Base-by-base conservation (phyloP, 495 filamentous ascomycete genomes). In the Pseudotulostoma volvatum region DNA sequence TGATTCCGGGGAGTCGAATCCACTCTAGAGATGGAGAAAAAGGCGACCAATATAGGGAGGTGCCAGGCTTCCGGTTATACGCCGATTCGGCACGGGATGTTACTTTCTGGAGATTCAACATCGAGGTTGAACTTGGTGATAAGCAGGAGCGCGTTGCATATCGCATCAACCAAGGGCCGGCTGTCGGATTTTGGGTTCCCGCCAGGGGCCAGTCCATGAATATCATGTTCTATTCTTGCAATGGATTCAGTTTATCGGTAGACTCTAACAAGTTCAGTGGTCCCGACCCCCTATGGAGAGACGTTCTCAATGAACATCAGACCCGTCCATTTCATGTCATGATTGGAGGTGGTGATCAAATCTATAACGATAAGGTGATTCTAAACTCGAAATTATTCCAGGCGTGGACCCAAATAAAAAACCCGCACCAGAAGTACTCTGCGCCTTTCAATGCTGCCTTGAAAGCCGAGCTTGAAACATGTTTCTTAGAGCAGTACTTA, bases 141-240 rank as follows among this genome's bases (percentile, higher is more conserved):
- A 66, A 67, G 35, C 80, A 94, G 51, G 70, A 81, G 41, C 79
- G 86, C 33, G 80, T 97, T 47, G 92, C 87, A 0, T 97, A 97
- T 52, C 77, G 90, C 35, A 93, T 97, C 59, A 97, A 97, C 53
- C 70, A 75, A 43, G 90, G 86, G 3, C 86, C 88, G 4, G 77
- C 85, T 9, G 71, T 87, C 18, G 81, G 77, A 7, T 97, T 97
- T 57, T 97, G 90, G 90, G 84, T 97, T 1, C 90, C 90, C 7
- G 82, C 80, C 37, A 68, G 65, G 36, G 81, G 76, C 16, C 71
- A 94, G 58, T 71, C 80, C 5, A 96, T 97, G 92, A 93, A 96
- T 60, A 83, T 93, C 48, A 93, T 95, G 85, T 96, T 93, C 60
- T 73, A 96, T 65, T 88, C 77, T 53, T 93, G 92, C 66, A 97